A percentile compares a stretch with the other conserved stretches of the same genome.
phyloP scores from a whole-genome alignment of 2,329 filamentous ascomycete genomes.

The Chaetomiaceae sp. region DNA sequence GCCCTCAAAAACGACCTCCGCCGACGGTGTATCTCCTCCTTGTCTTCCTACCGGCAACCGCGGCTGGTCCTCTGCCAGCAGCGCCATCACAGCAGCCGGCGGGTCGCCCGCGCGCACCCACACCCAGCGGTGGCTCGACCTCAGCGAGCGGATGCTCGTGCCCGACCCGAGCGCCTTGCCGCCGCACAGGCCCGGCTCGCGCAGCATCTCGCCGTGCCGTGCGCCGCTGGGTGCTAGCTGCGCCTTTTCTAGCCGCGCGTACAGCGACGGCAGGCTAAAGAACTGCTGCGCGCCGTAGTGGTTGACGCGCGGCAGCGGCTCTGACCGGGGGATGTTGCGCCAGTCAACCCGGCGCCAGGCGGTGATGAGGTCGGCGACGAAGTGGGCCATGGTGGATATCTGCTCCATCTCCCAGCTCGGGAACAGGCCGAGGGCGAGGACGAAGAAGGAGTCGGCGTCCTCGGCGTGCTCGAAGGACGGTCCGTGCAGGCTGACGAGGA shows the following conservation, averaged over 20 bases:
- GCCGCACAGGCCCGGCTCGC: background rate
- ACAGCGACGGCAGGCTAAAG: background rate
- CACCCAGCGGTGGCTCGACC: background rate
- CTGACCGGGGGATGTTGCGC: background rate
- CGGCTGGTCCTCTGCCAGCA: no score
- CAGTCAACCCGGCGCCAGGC: background rate
- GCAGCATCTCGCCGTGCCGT: background rate
- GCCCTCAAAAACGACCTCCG: background rate
- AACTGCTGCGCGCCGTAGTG: background rate
- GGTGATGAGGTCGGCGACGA: background rate
- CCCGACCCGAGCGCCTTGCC: no score
- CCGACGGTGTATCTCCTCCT: background rate
- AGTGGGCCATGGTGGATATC: background rate
- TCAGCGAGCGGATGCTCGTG: no score
- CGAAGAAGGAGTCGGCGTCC: background rate
- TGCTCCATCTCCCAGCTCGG: slow-evolving; percentile 4
- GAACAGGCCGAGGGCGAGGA: background rate
- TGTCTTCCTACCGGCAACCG: no score
- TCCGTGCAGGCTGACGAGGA: background rate
- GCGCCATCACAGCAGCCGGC: no score
- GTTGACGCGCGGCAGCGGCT: background rate
- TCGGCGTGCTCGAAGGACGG: background rate
- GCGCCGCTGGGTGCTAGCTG: background rate
- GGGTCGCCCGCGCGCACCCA: no score
- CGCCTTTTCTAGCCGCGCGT: background rate